phyloP scores from a whole-genome alignment of 257 asterid species.

The Solanum neorickii region DNA sequence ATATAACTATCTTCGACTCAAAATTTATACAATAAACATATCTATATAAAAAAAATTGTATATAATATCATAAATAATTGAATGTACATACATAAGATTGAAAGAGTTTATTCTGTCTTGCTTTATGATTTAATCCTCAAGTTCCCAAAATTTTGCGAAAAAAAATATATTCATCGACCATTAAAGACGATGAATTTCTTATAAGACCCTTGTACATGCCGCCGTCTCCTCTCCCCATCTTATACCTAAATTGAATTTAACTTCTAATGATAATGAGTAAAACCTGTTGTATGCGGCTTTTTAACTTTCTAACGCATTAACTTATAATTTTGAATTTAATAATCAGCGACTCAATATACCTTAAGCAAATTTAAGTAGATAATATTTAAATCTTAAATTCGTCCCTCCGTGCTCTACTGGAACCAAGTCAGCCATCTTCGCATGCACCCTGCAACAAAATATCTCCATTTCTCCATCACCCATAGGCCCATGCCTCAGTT shows the following conservation, averaged over 20 bases:
- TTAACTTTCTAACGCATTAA: neutral
- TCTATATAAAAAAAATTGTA: neutral
- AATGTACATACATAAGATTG: neutral
- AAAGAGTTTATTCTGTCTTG: neutral
- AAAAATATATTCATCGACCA: no score
- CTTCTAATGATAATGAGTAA: neutral
- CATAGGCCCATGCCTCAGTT: neutral
- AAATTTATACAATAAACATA: neutral
- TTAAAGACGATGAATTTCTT: neutral
- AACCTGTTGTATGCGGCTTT: accelerated
- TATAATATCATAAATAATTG: neutral
- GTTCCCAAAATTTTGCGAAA: neutral
- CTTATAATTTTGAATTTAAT: neutral
- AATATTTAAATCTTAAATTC: no score
- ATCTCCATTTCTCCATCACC: neutral
- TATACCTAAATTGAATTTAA: neutral
- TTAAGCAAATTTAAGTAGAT: accelerated
- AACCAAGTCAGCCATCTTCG: conserved; percentile 13
- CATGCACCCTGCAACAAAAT: conserved; percentile 30
- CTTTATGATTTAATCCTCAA: neutral
- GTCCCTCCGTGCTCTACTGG: accelerated
- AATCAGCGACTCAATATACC: no score
- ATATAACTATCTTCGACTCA: neutral
- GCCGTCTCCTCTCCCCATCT: neutral
- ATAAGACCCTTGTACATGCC: neutral